A percentile compares a stretch with the other conserved stretches of the same genome.
These are phyloP conservation scores for Toxicodendron radicans DNA, from an alignment of 345 rosid species.

Conservation along the genomic window DNA sequence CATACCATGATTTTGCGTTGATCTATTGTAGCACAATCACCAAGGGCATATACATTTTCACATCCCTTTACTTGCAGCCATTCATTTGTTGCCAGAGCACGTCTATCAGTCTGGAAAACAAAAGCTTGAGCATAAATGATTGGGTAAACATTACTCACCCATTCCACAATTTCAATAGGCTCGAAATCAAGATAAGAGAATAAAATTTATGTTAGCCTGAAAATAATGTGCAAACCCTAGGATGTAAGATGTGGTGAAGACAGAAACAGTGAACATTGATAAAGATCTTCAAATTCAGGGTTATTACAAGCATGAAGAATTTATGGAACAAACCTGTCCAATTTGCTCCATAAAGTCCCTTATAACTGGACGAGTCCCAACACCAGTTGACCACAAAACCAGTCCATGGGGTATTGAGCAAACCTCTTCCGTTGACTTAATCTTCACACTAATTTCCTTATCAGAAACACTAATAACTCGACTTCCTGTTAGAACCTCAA, in stretches of 20 bases:
- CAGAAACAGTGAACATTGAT: conserved; percentile 6
- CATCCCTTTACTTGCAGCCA: conserved; percentile 89
- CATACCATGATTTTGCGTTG: conserved; percentile 88
- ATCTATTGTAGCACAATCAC: conserved; percentile 91
- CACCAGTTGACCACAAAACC: conserved; percentile 93
- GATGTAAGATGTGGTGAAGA: background rate
- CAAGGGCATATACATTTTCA: conserved; percentile 79
- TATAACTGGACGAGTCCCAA: conserved; percentile 77
- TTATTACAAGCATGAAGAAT: background rate
- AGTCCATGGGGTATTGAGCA: conserved; percentile 74
- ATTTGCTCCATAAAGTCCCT: conserved; percentile 85
- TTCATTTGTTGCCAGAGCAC: conserved; percentile 74
- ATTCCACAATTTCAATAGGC: conserved; percentile 6
- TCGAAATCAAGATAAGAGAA: conserved; percentile 4
- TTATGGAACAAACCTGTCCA: conserved; percentile 62
- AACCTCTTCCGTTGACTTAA: conserved; percentile 62
- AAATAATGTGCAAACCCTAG: background rate
- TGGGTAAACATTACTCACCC: background rate
- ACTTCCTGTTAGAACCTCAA: conserved; percentile 78
- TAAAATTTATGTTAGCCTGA: background rate
- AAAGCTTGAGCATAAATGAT: conserved; percentile 13
- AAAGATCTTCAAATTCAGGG: background rate
- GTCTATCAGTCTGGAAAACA: conserved; percentile 57
- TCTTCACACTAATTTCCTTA: conserved; percentile 66
- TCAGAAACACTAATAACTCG: conserved; percentile 75